Conservation (phyloP, 2,329 filamentous ascomycete genomes). For the Lojkania enalia region DNA sequence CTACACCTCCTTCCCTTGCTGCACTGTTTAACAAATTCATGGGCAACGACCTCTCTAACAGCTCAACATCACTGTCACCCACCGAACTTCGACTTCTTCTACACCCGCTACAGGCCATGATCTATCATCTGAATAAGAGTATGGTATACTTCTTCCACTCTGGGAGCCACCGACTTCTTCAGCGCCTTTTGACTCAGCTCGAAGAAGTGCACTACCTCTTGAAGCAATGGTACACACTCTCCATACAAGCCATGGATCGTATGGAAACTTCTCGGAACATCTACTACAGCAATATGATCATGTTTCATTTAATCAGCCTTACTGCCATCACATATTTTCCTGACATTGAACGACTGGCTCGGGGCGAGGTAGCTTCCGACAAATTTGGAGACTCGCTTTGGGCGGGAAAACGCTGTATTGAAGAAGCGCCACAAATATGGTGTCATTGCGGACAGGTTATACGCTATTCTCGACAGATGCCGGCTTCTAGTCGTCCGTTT, state of each 20-base stretch:
- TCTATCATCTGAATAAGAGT: conserved; percentile 64
- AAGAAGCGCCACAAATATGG: conserved; percentile 48
- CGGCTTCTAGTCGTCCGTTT: conserved; percentile 58
- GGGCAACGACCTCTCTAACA: conserved; percentile 58
- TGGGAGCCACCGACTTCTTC: conserved; percentile 49
- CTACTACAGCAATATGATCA: conserved; percentile 64
- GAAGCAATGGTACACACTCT: conserved; percentile 64
- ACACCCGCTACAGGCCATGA: conserved; percentile 65
- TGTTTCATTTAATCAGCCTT: conserved; percentile 68
- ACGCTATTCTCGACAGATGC: conserved; percentile 61
- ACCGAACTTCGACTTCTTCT: conserved; percentile 64
- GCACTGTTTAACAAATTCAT: conserved; percentile 67
- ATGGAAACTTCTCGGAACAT: conserved; percentile 46
- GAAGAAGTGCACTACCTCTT: conserved; percentile 64
- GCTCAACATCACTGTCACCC: conserved; percentile 51
- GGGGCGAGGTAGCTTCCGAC: conserved; percentile 49
- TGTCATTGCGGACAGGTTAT: conserved; percentile 68
- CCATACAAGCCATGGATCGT: conserved; percentile 50
- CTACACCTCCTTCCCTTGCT: conserved; percentile 55
- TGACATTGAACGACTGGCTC: conserved; percentile 65
- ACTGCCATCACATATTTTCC: conserved; percentile 68
- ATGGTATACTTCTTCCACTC: conserved; percentile 62
- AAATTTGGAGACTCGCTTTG: conserved; percentile 33
- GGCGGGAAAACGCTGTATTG: conserved; percentile 4
- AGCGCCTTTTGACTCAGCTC: conserved; percentile 58